Percentiles rank a stretch among this genome's conserved stretches.
Conservation (phyloP, 495 filamentous ascomycete species). For the Physcia stellaris region DNA sequence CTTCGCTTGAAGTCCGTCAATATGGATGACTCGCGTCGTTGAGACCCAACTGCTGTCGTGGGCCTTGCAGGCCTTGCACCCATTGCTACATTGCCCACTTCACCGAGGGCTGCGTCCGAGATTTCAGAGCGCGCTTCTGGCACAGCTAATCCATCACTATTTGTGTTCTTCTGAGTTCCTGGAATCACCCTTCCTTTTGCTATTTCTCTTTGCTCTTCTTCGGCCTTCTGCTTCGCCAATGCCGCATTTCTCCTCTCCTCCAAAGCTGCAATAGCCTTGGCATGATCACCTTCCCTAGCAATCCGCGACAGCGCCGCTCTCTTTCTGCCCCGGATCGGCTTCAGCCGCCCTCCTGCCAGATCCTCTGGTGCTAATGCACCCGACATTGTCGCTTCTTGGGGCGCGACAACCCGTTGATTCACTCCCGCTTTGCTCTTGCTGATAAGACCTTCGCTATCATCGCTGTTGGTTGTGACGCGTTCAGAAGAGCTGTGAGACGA, state of each 20-base stretch:
- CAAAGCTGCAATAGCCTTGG: constrained; percentile 1
- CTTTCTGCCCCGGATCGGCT: constrained; percentile 4
- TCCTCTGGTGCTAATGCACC: constrained; percentile 12
- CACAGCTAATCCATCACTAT: background rate
- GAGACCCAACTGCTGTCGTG: too few relatives aligned
- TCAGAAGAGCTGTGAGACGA: constrained; percentile 10
- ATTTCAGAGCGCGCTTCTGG: too few relatives aligned
- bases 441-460: constrained; percentile 17
- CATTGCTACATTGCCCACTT: background rate
- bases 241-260: background rate
- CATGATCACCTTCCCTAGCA: constrained; percentile 5
- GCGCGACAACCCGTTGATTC: background rate
- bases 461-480: constrained; percentile 10
- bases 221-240: background rate
- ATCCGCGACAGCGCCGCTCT: constrained; percentile 7
- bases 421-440: constrained; percentile 1
- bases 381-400: constrained; percentile 12
- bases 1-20: constrained; percentile 46
- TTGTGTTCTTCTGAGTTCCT: constrained; percentile 2
- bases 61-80: background rate
- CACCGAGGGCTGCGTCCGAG: background rate
- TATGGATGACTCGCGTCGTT: constrained; percentile 7
- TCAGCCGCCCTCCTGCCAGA: constrained; percentile 2
- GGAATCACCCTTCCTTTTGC: constrained; percentile 1
- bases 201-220: constrained; percentile 1